A percentile compares a stretch with the other conserved stretches of the same genome.
These are phyloP conservation scores for Boletus rubescentipes DNA, from an alignment of 768 basidiomycete genomes.

Conservation along the genomic window DNA sequence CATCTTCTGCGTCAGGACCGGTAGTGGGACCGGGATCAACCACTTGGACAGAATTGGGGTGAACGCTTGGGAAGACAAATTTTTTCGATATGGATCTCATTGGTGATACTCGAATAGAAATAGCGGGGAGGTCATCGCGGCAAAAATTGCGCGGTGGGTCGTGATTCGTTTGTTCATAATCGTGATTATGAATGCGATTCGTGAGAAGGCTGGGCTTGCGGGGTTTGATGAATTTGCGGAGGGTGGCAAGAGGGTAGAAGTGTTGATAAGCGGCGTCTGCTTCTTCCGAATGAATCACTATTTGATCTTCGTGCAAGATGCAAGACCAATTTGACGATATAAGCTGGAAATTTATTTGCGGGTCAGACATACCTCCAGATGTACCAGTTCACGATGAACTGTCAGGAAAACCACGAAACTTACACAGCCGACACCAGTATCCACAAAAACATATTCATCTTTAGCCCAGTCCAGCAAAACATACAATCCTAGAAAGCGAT, in stretches of 20 bases:
- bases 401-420: slow-evolving; percentile 25
- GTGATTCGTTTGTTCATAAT: slow-evolving; percentile 5
- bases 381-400: slow-evolving; percentile 5
- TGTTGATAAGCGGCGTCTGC: slow-evolving; percentile 63
- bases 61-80: slow-evolving; percentile 47
- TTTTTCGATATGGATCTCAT: slow-evolving; percentile 48
- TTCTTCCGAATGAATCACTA: slow-evolving; percentile 76
- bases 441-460: slow-evolving; percentile 66
- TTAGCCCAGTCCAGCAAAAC: slow-evolving; percentile 66
- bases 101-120: slow-evolving; percentile 45
- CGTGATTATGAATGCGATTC: slow-evolving; percentile 2
- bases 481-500: slow-evolving; percentile 53
- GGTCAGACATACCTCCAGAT: slow-evolving; percentile 1
- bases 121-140: slow-evolving; percentile 37
- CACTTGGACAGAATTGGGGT: background rate
- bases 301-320: slow-evolving; percentile 61
- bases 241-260: slow-evolving; percentile 55
- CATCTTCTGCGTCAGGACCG: background rate
- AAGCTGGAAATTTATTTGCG: slow-evolving; percentile 37
- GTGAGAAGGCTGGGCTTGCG: slow-evolving; percentile 24
- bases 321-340: slow-evolving; percentile 78
- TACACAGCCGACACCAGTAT: slow-evolving; percentile 73
- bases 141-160: slow-evolving; percentile 5
- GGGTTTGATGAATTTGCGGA: slow-evolving; percentile 30
- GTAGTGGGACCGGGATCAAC: background rate